Base-by-base conservation (phyloP, 768 basidiomycete genomes). In the Tephrocybe sp. region DNA sequence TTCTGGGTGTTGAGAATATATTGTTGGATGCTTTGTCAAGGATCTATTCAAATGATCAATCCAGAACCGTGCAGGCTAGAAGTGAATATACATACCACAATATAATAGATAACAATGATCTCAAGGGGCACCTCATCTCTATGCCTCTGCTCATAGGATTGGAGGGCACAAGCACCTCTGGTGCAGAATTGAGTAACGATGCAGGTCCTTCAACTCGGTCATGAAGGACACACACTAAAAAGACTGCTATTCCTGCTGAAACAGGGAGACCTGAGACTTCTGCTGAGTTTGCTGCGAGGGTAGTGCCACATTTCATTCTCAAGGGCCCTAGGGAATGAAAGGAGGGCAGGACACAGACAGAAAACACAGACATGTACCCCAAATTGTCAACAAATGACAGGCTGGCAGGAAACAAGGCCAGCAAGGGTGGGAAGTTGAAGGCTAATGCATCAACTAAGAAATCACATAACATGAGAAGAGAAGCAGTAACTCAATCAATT, bases 41-140 rank as follows among this genome's bases (percentile, higher is more conserved):
- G 5, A 28, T 53, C 6, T 53, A 53, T 32, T 48, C 52, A 15
- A 35, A 43, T 37, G 34, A 53, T 15, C 37, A 40, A 16, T 40
- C 47, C 35, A 44, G 55, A 1, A 61, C 55, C 1, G 49, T 60
- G 4, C 24, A 54, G 1, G 35, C 53, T 0, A 5, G 16, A 1
- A 38, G 37, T 4, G 56, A 63, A 42, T 63, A 56, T 21, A 52
- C 57, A n/a, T 19, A 45, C 12, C 41, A 60, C 8, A 31, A 49
- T 15, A 27, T 36, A 0, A 19, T 51, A 1, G 30, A 35, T 16
- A 44, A 54, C 11, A 31, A 38, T 49, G 37, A 37, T 1, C 42
- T 44, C 9, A 13, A 18, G 24, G 1, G 19, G 12, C 25, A 42
- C 15, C n/a, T 26, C 15, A 12, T 42, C 4, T 44, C 52, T 3